Evolutionary conservation across 257 asterid genomes (phyloP).

Genomic region (Prunella vulgaris): DNA sequence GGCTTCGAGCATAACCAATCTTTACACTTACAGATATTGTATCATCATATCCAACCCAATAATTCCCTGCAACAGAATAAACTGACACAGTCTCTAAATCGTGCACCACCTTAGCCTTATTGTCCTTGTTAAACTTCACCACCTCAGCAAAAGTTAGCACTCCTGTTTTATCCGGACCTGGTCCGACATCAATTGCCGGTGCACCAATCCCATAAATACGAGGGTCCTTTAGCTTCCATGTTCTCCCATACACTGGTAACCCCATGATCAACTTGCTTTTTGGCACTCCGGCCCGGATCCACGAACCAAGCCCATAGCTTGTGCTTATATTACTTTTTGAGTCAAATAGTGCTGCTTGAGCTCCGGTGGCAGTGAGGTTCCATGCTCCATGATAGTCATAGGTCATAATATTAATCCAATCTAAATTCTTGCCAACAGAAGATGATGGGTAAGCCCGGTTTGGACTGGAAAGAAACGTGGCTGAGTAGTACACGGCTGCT

Average conservation of each 20-base stretch:
- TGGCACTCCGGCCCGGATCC: conserved; percentile 62
- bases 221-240: conserved; percentile 66
- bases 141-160: conserved; percentile 50
- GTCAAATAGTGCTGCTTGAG: conserved; percentile 67
- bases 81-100: conserved; percentile 51
- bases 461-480: conserved; percentile 33
- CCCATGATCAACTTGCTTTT: conserved; percentile 67
- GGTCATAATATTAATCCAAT: conserved; percentile 72
- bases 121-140: conserved; percentile 42
- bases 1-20: conserved; percentile 42
- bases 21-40: conserved; percentile 31
- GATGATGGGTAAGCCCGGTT: conserved; percentile 49
- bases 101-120: conserved; percentile 45
- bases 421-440: conserved; percentile 51
- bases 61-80: conserved; percentile 56
- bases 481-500: conserved; percentile 75
- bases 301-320: conserved; percentile 56
- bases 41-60: conserved; percentile 86
- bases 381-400: conserved; percentile 75
- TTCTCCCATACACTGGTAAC: conserved; percentile 64
- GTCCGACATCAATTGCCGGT: conserved; percentile 64
- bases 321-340: conserved; percentile 55
- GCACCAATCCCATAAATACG: conserved; percentile 48
- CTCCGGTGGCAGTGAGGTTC: conserved; percentile 59
- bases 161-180: conserved; percentile 40